phyloP scores from a whole-genome alignment of 2,329 filamentous ascomycete genomes.

The Penicillium verrucosum region DNA sequence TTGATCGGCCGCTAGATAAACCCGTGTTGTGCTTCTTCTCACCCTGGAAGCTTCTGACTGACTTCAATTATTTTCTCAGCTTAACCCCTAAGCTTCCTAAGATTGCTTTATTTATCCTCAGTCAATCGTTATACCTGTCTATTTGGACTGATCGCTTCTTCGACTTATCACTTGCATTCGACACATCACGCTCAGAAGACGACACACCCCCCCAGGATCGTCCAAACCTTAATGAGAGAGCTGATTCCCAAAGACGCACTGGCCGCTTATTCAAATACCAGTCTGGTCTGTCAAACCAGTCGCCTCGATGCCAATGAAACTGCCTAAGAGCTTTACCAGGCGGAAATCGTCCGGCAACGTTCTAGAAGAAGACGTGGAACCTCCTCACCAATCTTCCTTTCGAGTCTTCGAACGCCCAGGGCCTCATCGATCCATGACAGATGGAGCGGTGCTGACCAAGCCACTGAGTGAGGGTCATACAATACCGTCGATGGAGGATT shows the following conservation, averaged over 20 bases:
- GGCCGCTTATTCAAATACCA: slow-evolving; percentile 1
- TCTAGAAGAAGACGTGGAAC: slow-evolving; percentile 49
- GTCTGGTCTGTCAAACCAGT: neutral
- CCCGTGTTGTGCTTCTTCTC: slow-evolving; percentile 14
- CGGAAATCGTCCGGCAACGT: slow-evolving; percentile 56
- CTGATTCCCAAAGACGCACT: slow-evolving; percentile 2
- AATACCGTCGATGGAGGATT: slow-evolving; percentile 37
- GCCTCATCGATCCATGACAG: slow-evolving; percentile 43
- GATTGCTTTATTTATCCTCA: neutral
- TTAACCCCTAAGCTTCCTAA: slow-evolving; percentile 10
- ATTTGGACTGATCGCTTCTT: slow-evolving; percentile 15
- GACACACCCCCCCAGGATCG: slow-evolving; percentile 1
- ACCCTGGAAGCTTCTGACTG: slow-evolving; percentile 23
- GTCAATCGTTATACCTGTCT: neutral
- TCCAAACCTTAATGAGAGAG: slow-evolving; percentile 15
- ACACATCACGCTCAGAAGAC: slow-evolving; percentile 18
- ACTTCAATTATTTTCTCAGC: slow-evolving; percentile 8
- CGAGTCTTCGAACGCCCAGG: slow-evolving; percentile 52
- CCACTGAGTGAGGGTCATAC: slow-evolving; percentile 34
- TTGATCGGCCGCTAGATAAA: slow-evolving; percentile 25
- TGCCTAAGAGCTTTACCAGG: slow-evolving; percentile 53
- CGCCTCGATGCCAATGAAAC: slow-evolving; percentile 52
- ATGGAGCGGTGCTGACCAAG: slow-evolving; percentile 37
- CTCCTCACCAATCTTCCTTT: slow-evolving; percentile 47
- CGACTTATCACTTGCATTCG: slow-evolving; percentile 13